A percentile compares a stretch with the other conserved stretches of the same genome.
These are phyloP conservation scores for Podosphaera xanthii DNA, from an alignment of 2,329 filamentous ascomycete genomes.

Conservation along the genomic window DNA sequence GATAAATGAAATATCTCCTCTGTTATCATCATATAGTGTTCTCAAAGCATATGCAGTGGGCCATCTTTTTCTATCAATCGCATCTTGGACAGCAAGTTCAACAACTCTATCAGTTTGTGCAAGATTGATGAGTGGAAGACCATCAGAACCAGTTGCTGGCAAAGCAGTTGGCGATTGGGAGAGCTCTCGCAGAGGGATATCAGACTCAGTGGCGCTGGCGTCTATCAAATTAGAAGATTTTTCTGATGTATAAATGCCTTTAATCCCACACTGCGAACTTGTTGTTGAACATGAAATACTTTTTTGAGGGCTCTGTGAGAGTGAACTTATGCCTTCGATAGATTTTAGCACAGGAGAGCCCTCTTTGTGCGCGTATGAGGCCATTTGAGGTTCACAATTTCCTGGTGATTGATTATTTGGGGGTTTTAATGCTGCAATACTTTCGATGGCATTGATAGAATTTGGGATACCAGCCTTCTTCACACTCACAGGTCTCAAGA, in stretches of 20 bases:
- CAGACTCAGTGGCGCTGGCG: not conserved
- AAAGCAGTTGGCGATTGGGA: slow-evolving; percentile 1
- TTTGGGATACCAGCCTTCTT: slow-evolving; percentile 1
- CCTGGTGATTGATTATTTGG: not conserved
- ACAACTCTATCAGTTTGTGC: slow-evolving; percentile 26
- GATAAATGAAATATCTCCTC: slow-evolving; percentile 27
- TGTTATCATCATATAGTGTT: slow-evolving; percentile 34
- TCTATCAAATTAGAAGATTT: slow-evolving; percentile 3
- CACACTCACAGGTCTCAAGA: not conserved
- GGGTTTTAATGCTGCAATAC: slow-evolving; percentile 10
- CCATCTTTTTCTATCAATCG: slow-evolving; percentile 31
- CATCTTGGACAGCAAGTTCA: slow-evolving; percentile 33
- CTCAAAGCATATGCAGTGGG: slow-evolving; percentile 39
- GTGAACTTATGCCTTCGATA: not conserved
- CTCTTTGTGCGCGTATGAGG: not conserved
- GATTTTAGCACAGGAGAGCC: slow-evolving; percentile 1
- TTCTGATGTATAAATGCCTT: slow-evolving; percentile 5
- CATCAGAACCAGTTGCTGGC: slow-evolving; percentile 6
- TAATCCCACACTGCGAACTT: slow-evolving; percentile 3
- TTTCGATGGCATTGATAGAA: slow-evolving; percentile 9
- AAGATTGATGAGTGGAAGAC: slow-evolving; percentile 7
- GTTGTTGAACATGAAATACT: slow-evolving; percentile 6
- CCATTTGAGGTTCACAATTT: not conserved
- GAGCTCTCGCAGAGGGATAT: not conserved
- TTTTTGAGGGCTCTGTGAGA: slow-evolving; percentile 5